phyloP scores from a whole-genome alignment of 441 rosid genomes.

The Erysimum cheiri region DNA sequence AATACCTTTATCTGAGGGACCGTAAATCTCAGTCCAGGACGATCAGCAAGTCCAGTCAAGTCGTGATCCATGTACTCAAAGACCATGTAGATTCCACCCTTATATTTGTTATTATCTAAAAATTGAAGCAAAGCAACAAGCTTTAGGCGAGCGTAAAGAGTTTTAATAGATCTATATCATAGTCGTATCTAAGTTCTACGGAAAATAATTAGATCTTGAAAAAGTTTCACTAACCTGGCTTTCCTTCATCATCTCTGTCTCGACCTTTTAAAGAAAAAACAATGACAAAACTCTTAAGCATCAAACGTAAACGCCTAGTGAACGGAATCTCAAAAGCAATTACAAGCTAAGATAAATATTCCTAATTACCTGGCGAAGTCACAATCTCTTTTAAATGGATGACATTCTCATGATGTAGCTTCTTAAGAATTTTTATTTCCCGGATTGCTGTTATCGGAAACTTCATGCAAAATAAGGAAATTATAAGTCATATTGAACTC shows the following conservation, averaged over 20 bases:
- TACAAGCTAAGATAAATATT: not conserved
- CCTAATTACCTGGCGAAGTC: conserved; percentile 75
- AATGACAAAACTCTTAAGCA: not conserved
- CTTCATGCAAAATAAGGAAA: conserved; percentile 47
- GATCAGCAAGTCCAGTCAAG: conserved; percentile 95
- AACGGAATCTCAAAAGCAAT: not conserved
- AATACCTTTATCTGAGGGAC: conserved; percentile 59
- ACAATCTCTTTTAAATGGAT: conserved; percentile 94
- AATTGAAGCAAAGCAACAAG: conserved; percentile 13
- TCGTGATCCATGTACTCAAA: conserved; percentile 99
- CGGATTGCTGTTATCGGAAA: conserved; percentile 96
- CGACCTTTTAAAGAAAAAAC: conserved; percentile 58
- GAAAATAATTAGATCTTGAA: conserved; percentile 24
- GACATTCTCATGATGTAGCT: conserved; percentile 87
- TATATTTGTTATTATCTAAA: conserved; percentile 91
- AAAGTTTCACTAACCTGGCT: conserved; percentile 57
- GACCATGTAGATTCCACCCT: conserved; percentile 96
- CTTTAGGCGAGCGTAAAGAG: conserved; percentile 12
- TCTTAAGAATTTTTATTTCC: conserved; percentile 91
- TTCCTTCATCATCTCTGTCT: conserved; percentile 85
- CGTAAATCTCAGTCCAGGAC: conserved; percentile 95
- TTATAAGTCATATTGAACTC: not conserved
- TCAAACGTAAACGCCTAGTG: conserved; percentile 3
- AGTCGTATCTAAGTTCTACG: conserved; percentile 5
- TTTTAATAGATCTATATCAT: not conserved